phyloP scores from a whole-genome alignment of 176 grass and related monocot genomes.

The Musa itinerans region DNA sequence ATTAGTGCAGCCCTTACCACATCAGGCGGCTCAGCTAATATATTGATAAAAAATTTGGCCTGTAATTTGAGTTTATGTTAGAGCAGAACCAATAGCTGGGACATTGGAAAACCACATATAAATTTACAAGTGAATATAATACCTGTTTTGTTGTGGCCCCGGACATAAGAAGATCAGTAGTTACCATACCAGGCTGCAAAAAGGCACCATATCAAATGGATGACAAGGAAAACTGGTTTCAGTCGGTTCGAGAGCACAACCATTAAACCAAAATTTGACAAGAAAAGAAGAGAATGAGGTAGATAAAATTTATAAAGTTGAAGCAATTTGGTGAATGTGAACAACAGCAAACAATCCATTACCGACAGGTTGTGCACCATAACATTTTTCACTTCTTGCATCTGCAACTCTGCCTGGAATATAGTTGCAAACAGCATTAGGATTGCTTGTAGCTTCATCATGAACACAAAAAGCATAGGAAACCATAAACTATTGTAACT shows the following conservation, averaged over 20 bases:
- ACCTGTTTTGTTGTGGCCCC: slow-evolving; percentile 98
- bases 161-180: slow-evolving; percentile 97
- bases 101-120: not conserved
- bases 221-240: not conserved
- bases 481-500: not conserved
- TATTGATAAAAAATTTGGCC: slow-evolving; percentile 99
- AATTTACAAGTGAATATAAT: slow-evolving; percentile 10
- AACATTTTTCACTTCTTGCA: slow-evolving; percentile 98
- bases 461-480: slow-evolving; percentile 1
- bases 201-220: not conserved
- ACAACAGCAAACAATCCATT: slow-evolving; percentile 11
- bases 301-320: not conserved
- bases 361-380: slow-evolving; percentile 99
- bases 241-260: not conserved
- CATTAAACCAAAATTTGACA: slow-evolving; percentile 1
- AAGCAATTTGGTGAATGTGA: not conserved
- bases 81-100: not conserved
- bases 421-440: slow-evolving; percentile 19
- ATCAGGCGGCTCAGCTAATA: slow-evolving; percentile 92
- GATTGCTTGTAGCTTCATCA: slow-evolving; percentile 8
- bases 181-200: slow-evolving; percentile 98
- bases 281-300: not conserved
- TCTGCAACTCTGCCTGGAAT: slow-evolving; percentile 95
- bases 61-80: slow-evolving; percentile 28
- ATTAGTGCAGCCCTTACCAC: slow-evolving; percentile 54